Percentiles rank a stretch among this genome's conserved stretches.
phyloP scores from a whole-genome alignment of 208 protist genomes.

The Leishmania arabica region DNA sequence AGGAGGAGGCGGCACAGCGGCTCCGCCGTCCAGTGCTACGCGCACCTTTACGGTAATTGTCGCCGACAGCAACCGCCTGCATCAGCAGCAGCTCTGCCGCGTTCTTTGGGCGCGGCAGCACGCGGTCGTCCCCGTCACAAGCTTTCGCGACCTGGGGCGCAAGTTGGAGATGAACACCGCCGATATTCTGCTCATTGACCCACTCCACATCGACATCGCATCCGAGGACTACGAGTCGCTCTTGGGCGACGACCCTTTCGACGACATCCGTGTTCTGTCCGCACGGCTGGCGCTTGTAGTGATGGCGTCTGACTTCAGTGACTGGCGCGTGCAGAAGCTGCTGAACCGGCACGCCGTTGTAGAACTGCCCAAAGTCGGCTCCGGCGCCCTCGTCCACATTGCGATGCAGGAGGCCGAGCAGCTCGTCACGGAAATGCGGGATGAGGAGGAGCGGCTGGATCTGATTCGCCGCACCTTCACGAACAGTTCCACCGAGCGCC shows the following conservation, averaged over 20 bases:
- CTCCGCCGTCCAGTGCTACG: constrained; percentile 12
- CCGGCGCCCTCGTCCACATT: constrained; percentile 73
- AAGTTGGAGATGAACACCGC: constrained; percentile 58
- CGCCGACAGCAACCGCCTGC: constrained; percentile 66
- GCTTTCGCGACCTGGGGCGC: constrained; percentile 65
- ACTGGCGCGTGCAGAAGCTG: constrained; percentile 82
- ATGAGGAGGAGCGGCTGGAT: constrained; percentile 83
- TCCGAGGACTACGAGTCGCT: constrained; percentile 62
- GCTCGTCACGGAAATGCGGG: constrained; percentile 70
- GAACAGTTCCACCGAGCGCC: constrained; percentile 48
- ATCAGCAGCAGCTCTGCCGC: constrained; percentile 72
- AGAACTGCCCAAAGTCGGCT: constrained; percentile 79
- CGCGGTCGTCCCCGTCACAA: constrained; percentile 82
- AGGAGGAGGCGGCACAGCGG: neutral
- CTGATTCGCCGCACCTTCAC: constrained; percentile 80
- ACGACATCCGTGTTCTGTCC: constrained; percentile 50
- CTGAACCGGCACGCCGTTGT: constrained; percentile 77
- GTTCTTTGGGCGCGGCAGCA: constrained; percentile 84
- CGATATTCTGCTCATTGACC: constrained; percentile 86
- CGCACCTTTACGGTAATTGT: constrained; percentile 75
- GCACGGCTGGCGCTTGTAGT: constrained; percentile 69
- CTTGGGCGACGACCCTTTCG: constrained; percentile 56
- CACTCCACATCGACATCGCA: constrained; percentile 60
- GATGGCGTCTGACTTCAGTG: constrained; percentile 74
- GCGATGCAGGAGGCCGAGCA: constrained; percentile 88